phyloP scores from a whole-genome alignment of 345 rosid genomes.

The Psidium friedrichsthalianum region DNA sequence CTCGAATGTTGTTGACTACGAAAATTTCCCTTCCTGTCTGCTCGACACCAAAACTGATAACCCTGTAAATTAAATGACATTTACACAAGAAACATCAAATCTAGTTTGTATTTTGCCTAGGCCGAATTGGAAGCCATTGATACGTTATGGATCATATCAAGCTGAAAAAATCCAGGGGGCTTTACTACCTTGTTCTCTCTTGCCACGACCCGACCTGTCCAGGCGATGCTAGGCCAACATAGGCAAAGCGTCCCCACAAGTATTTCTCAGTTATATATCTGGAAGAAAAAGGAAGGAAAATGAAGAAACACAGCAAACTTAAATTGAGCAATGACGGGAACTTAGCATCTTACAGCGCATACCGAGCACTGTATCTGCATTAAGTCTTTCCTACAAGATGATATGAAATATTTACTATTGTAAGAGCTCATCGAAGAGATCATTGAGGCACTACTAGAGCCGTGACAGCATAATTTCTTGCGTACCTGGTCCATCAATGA shows the following conservation, averaged over 20 bases:
- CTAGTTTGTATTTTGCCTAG: background rate
- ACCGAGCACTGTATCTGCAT: background rate
- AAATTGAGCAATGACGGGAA: background rate
- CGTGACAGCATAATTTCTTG: background rate
- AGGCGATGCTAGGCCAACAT: constrained; percentile 69
- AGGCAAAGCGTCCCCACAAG: constrained; percentile 31
- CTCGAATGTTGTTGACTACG: constrained; percentile 40
- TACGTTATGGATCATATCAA: background rate
- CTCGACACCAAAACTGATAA: constrained; percentile 74
- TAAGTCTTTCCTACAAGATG: background rate
- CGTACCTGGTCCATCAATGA: no score
- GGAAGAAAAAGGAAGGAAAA: background rate
- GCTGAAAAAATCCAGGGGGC: background rate
- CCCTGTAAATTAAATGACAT: constrained; percentile 30
- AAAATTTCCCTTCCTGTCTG: constrained; percentile 48
- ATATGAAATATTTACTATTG: no score
- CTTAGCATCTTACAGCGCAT: background rate
- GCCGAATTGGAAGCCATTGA: background rate
- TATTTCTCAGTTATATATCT: constrained; percentile 20
- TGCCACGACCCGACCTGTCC: constrained; percentile 90
- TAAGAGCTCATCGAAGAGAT: background rate
- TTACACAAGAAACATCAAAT: background rate
- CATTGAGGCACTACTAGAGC: background rate
- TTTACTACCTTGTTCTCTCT: constrained; percentile 45
- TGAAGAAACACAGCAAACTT: background rate